Percentiles rank a stretch among this genome's conserved stretches.
Conservation (phyloP, 306 rosid species). For the Fagus crenata region DNA sequence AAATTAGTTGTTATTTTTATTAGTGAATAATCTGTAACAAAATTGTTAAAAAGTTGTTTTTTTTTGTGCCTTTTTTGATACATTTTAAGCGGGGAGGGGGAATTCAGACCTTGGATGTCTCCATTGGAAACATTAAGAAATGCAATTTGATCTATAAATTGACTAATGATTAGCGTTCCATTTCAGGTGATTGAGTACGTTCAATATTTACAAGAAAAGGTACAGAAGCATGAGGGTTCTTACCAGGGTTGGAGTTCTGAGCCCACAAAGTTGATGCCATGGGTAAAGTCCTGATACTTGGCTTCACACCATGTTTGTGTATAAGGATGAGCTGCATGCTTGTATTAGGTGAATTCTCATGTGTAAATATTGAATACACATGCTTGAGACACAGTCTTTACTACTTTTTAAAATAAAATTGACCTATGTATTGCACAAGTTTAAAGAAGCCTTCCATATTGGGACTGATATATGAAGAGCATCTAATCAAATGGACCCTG, state of each 20-base stretch:
- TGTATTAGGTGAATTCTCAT: neutral
- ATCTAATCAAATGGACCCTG: neutral
- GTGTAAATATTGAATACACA: neutral
- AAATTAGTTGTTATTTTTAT: slow-evolving; percentile 7
- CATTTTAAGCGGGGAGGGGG: no score
- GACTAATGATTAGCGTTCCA: slow-evolving; percentile 5
- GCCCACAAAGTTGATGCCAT: slow-evolving; percentile 89
- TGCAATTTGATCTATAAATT: neutral
- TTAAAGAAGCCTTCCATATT: neutral
- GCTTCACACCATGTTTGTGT: neutral
- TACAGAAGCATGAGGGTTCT: slow-evolving; percentile 81
- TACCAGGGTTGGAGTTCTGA: slow-evolving; percentile 89
- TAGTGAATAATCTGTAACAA: neutral
- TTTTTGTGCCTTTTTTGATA: neutral
- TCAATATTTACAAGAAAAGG: slow-evolving; percentile 84
- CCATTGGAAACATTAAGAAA: no score
- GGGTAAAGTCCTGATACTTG: slow-evolving; percentile 56
- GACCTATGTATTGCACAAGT: neutral
- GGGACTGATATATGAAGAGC: neutral
- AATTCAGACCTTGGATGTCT: no score
- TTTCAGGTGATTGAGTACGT: slow-evolving; percentile 92
- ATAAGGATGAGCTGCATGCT: slow-evolving; percentile 8
- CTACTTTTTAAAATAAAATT: neutral
- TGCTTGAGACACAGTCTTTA: neutral
- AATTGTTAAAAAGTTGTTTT: slow-evolving; percentile 2